These are phyloP conservation scores for Narthecium ossifragum DNA, from an alignment of 106 monocot genomes.

Conservation along the genomic window DNA sequence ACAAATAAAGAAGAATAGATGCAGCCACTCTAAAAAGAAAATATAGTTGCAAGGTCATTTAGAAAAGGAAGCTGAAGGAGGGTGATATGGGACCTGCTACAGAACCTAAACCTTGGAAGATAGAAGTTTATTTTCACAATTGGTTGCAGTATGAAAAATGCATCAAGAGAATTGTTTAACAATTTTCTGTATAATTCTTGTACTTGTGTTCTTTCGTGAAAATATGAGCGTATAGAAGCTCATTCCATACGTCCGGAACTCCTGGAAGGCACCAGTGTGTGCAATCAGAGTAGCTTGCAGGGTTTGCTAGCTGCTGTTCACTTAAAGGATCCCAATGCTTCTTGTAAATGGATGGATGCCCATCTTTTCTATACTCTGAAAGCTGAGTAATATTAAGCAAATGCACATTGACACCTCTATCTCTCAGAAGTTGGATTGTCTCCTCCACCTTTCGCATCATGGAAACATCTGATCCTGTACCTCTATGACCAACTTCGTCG, in stretches of 20 bases:
- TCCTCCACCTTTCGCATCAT: conserved; percentile 24
- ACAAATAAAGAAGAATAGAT: too few relatives aligned
- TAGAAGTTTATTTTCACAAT: too few relatives aligned
- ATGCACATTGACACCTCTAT: conserved; percentile 44
- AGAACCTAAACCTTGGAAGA: too few relatives aligned
- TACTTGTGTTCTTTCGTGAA: conserved; percentile 2
- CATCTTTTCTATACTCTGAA: conserved; percentile 14
- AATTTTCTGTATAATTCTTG: too few relatives aligned
- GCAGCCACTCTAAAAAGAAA: too few relatives aligned
- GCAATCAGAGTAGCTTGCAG: conserved; percentile 11
- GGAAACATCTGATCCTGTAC: conserved; percentile 26
- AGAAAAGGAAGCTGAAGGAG: too few relatives aligned
- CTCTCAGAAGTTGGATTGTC: conserved; percentile 13
- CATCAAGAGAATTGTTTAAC: too few relatives aligned
- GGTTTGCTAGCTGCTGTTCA: conserved; percentile 9
- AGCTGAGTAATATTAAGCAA: conserved; percentile 13
- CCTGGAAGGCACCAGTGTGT: conserved; percentile 19
- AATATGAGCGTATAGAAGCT: conserved; percentile 12
- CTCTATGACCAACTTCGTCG: conserved; percentile 19
- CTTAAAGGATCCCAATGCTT: conserved; percentile 4
- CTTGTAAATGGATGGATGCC: conserved; percentile 11
- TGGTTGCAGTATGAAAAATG: too few relatives aligned
- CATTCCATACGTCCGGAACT: conserved; percentile 17
- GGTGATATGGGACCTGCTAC: too few relatives aligned
- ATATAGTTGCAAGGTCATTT: too few relatives aligned